Conservation (phyloP, 805 yeast species). For the Starmerella davenportii region DNA sequence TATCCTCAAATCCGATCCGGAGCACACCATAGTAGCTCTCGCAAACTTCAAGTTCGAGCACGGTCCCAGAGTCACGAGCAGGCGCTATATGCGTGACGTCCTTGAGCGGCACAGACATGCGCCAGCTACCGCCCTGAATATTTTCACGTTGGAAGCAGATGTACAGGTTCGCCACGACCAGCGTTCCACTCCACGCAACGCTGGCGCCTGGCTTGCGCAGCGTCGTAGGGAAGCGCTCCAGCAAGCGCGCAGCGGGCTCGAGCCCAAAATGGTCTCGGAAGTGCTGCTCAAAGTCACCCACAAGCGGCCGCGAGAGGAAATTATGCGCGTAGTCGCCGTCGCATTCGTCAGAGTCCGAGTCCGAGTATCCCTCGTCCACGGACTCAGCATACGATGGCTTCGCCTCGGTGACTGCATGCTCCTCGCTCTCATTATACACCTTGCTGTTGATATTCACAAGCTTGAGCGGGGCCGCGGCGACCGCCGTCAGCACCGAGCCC, state of each 20-base stretch:
- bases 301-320: neutral
- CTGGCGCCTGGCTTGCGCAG: constrained; percentile 7
- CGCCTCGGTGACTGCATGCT: neutral
- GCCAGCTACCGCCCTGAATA: constrained; percentile 47
- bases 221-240: constrained; percentile 37
- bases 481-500: neutral
- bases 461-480: neutral
- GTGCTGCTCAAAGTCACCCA: constrained; percentile 34
- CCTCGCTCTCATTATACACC: neutral
- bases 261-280: constrained; percentile 53
- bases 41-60: constrained; percentile 9
- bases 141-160: constrained; percentile 67
- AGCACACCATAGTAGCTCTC: constrained; percentile 10
- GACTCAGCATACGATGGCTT: neutral
- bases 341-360: neutral
- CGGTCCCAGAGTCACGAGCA: neutral
- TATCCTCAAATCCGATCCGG: constrained; percentile 3
- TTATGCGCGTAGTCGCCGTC: neutral
- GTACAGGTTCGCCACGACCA: constrained; percentile 49
- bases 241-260: constrained; percentile 31
- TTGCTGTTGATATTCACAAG: neutral
- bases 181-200: constrained; percentile 34
- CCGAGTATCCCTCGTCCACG: neutral
- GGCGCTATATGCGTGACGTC: constrained; percentile 29
- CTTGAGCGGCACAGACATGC: constrained; percentile 61